Base-by-base conservation (phyloP, 1,284 basidiomycete species). In the Tausonia pullulans region DNA sequence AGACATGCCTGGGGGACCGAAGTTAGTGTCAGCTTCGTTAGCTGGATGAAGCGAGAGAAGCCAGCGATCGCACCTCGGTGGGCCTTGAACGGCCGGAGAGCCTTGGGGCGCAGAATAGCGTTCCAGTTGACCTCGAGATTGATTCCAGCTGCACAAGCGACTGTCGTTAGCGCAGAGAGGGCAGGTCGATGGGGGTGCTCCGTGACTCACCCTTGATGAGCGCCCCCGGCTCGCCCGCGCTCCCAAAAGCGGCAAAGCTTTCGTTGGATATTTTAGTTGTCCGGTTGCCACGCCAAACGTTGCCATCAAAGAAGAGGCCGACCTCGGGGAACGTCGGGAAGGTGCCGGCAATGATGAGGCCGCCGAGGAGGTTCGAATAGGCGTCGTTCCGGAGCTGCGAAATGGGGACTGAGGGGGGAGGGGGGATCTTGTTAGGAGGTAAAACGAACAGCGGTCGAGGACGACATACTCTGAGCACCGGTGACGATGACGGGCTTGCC, bases 301-400 rank as follows among this genome's bases (percentile, higher is more conserved):
- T 87, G 69, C 92, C 88, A 70, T 94, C 90, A 78, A 96, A 96
- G 76, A 87, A 94, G 13, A 95, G 72, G 68, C 85, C 86, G 68
- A 86, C 87, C 73, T 91, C 88, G 88, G 70, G 27, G 52, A 41
- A 27, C 58, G 65, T 53, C 58, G 60, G 41, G 49, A 39, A 59
- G 52, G 39, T 45, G 1, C 92, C 91, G 13, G 93, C 90, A 60
- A 95, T 85, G 16, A 87, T 86, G 48, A 96, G 77, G 5, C 90
- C 88, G 4, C 90, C 91, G 70, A 96, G 83, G 4, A 93, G 77
- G 73, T 94, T 94, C 43, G 58, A 56, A 39, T 58, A 84, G 3
- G 89, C 90, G 74, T 96, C 91, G 70, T 93, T 95, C 10, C 90
- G 81, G 48, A 93, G 78, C 73, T 91, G 86, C 4, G 88, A 90